A percentile compares a stretch with the other conserved stretches of the same genome.
Evolutionary conservation across 805 yeast genomes (phyloP).

Genomic region (Priceomyces melissophilus): DNA sequence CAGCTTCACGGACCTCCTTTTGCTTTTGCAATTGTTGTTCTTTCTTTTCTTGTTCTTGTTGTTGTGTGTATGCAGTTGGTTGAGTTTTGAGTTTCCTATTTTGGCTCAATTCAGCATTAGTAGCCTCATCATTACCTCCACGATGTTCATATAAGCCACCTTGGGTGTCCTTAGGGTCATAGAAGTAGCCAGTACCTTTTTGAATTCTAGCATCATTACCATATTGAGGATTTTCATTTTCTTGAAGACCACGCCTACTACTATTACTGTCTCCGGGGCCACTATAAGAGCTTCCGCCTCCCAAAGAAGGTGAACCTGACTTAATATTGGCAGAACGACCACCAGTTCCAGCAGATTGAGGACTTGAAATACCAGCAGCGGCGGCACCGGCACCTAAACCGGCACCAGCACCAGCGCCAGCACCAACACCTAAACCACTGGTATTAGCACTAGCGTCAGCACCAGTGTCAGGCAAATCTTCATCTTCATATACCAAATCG

Average conservation of each 20-base stretch:
- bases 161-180: slow-evolving; percentile 35
- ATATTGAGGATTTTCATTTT: slow-evolving; percentile 25
- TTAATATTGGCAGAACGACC: neutral
- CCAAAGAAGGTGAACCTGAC: neutral
- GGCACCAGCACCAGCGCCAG: slow-evolving; percentile 3
- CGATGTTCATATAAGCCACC: slow-evolving; percentile 23
- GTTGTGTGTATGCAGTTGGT: slow-evolving; percentile 16
- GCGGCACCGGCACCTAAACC: slow-evolving; percentile 4
- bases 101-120: slow-evolving; percentile 16
- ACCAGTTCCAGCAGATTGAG: neutral
- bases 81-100: slow-evolving; percentile 19
- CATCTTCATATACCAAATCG: slow-evolving; percentile 15
- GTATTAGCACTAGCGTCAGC: neutral
- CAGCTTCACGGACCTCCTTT: slow-evolving; percentile 13
- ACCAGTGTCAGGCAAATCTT: neutral
- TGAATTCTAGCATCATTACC: slow-evolving; percentile 25
- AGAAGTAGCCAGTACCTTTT: slow-evolving; percentile 30
- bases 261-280: neutral
- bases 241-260: slow-evolving; percentile 8
- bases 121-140: slow-evolving; percentile 19
- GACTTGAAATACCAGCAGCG: neutral
- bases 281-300: neutral
- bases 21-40: slow-evolving; percentile 8
- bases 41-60: slow-evolving; percentile 10
- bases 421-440: slow-evolving; percentile 1